Conservation (phyloP, 352 stramenopile genomes). For the Phytopythium litorale region DNA sequence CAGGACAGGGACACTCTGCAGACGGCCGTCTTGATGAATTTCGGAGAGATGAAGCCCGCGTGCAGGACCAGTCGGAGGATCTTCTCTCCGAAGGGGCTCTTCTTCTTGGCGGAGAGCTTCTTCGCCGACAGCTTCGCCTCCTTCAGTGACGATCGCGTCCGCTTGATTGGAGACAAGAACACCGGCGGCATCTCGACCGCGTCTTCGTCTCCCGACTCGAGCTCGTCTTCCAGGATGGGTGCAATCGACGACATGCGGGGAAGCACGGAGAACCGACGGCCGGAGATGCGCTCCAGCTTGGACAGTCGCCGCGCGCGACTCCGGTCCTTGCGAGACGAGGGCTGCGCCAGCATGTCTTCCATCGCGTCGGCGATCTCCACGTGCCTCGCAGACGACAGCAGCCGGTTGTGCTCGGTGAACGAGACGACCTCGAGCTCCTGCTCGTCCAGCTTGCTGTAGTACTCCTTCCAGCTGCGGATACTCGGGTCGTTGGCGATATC, state of each 20-base stretch:
- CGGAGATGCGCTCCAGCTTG: constrained; percentile 51
- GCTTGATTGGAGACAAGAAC: constrained; percentile 30
- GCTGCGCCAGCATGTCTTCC: constrained; percentile 61
- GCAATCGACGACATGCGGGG: constrained; percentile 23
- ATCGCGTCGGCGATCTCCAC: constrained; percentile 71
- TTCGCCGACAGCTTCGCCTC: constrained; percentile 7
- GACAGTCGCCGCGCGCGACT: constrained; percentile 58
- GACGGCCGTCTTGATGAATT: constrained; percentile 26
- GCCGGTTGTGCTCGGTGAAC: constrained; percentile 46
- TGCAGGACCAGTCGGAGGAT: constrained; percentile 42
- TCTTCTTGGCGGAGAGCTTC: constrained; percentile 12
- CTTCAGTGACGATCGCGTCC: constrained; percentile 13
- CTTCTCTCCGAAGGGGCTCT: constrained; percentile 23
- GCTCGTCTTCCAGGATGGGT: constrained; percentile 38
- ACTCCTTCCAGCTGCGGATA: constrained; percentile 41
- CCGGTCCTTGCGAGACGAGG: constrained; percentile 55
- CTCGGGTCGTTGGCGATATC: constrained; percentile 16
- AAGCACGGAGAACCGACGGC: constrained; percentile 43
- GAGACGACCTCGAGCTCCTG: constrained; percentile 64
- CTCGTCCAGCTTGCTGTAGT: constrained; percentile 47
- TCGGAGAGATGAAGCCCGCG: constrained; percentile 31
- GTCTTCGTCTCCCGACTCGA: constrained; percentile 26
- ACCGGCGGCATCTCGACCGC: constrained; percentile 38
- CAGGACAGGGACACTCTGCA: constrained; percentile 43
- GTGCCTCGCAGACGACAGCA: constrained; percentile 61